Evolutionary conservation across 1,284 basidiomycete species (phyloP), one percentile per base, ranked within the genome.

Genomic region (Puccinia coronata): DNA sequence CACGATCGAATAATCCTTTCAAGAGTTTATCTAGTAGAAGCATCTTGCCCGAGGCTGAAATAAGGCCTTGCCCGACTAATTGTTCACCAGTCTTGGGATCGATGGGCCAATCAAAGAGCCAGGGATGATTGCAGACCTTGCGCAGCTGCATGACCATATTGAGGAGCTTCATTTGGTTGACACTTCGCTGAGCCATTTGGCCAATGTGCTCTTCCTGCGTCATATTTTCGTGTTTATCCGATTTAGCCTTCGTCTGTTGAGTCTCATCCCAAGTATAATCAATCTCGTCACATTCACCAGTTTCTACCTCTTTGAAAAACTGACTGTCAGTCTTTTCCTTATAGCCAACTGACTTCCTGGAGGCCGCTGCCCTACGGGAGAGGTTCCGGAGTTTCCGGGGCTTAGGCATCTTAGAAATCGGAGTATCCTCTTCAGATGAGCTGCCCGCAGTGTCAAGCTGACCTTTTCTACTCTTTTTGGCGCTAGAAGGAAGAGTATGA

Each of bases 101-200:
- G 47, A 90, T 86, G 0, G 94, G 93, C 92, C 95, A 96, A 84
- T 95, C 91, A 85, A 98, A 95, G 25, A 97, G 87, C 88, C 93
- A 94, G 0, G 96, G 96, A 86, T 99, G 96, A 31, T 93, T 95
- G 87, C 95, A 96, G 5, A 95, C 92, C 85, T 88, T 86, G 84
- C 93, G 92, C 20, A 97, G 89, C 85, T 98, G 96, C 95, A 98
- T 98, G 82, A 97, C 91, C 1, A 92, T 90, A 85, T 98, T 98
- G 85, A 96, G 93, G 14, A 98, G 89, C 82, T 91, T 92, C 92
- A 96, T 92, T 85, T 93, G 94, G 86, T 96, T 95, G 70, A 97
- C 91, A 80, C 91, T 90, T 85, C 92, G 93, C 80, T 91, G 93
- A 94, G 83, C 25, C 82, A 28, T 51, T 23, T 69, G 77, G 43